Base-by-base conservation (phyloP, 2,329 filamentous ascomycete species). In the Phaeophleospora eucalypticola region DNA sequence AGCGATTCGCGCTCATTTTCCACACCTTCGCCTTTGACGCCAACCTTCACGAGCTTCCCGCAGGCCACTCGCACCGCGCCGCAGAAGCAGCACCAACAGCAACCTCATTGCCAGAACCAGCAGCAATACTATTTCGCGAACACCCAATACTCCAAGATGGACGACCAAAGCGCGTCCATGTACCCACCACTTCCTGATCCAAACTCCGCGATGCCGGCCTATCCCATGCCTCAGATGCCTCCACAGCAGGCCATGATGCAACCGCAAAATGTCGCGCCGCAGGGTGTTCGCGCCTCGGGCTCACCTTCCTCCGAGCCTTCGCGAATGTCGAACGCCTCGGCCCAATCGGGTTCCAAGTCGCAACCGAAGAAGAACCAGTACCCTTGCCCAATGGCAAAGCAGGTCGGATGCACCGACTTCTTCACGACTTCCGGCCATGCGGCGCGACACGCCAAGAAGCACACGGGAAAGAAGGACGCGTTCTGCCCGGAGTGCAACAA, bases 351-450 rank as follows among this genome's bases (percentile, higher is more conserved):
- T 63, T 73, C 48, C 68, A 71, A 71, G 49, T 53, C 61, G 36
- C 51, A 48, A 43, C 58, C 38, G 62, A 76, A 75, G 74, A 66
- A 89, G 83, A 79, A 82, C 65, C 78, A 83, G 48, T 89, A 87
- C 59, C 84, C 84, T 1, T 89, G 86, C 65, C 83, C 84, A 18
- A 84, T 84, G 62, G 80, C 82, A 27, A 84, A 88, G 53, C 78
- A 77, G 42, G 84, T 82, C 58, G 79, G 81, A 34, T 91, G 87
- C 71, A 80, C 79, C 59, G 87, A 89, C 71, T 87, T 82, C 9
- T 91, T 91, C 65, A 90, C 87, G 48, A 91, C 87, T 2, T 90
- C 87, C 0, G 87, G 87, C 36, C 87, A 91, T 60, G 86, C 87
- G n/a, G 88, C 87, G 36, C 82, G 87, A 34, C 87, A 91, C 65